phyloP scores from a whole-genome alignment of 2,329 filamentous ascomycete species.

The Cordyceps fumosorosea region DNA sequence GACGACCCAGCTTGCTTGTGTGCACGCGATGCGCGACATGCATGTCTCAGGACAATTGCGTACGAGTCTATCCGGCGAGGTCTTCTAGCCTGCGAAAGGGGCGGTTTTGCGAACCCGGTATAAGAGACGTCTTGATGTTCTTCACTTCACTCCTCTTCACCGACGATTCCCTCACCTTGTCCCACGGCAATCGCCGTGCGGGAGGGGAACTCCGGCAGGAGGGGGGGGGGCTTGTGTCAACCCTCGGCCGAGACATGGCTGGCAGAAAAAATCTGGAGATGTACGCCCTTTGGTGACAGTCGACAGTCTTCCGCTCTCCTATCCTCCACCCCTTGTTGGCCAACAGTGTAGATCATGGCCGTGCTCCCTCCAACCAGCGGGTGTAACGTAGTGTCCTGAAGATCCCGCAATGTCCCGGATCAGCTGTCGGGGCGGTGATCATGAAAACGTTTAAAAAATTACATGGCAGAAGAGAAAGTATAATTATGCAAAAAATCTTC shows the following conservation, averaged over 20 bases:
- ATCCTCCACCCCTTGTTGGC: too few relatives aligned
- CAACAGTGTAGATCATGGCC: too few relatives aligned
- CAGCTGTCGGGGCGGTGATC: background rate
- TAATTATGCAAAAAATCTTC: background rate
- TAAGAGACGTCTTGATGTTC: background rate
- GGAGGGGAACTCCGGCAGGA: background rate
- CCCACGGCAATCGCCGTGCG: background rate
- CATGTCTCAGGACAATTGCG: background rate
- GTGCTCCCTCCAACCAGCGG: background rate
- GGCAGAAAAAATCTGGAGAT: too few relatives aligned
- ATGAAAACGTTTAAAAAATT: background rate
- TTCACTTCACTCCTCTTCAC: background rate
- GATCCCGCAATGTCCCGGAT: constrained; percentile 9
- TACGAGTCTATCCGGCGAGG: too few relatives aligned
- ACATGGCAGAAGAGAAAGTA: background rate
- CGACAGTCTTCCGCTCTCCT: too few relatives aligned
- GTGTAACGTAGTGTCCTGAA: constrained; percentile 7
- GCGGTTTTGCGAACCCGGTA: background rate
- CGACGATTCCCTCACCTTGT: background rate
- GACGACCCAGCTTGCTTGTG: too few relatives aligned
- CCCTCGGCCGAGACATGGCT: too few relatives aligned
- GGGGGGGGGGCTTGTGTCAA: too few relatives aligned
- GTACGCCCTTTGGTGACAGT: too few relatives aligned
- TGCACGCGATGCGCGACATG: too few relatives aligned
- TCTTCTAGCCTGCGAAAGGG: background rate